Evolutionary conservation across 208 protist species (phyloP).

Genomic region (Leishmania turanica): DNA sequence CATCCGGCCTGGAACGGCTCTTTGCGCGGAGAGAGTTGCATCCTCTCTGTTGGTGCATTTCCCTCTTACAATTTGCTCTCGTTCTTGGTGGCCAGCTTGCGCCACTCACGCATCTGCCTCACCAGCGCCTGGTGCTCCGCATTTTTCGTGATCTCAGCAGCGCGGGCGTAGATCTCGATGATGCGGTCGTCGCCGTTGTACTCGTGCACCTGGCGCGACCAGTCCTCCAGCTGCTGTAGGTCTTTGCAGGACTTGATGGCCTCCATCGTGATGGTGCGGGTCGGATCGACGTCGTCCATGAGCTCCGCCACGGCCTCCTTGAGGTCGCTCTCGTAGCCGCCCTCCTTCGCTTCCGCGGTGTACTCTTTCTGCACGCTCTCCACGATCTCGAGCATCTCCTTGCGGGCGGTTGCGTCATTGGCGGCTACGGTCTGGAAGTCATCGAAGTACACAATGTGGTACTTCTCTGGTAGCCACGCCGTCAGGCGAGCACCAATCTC

Average conservation of each 20-base stretch:
- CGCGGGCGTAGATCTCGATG: conserved; percentile 83
- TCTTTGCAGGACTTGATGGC: conserved; percentile 71
- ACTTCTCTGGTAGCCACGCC: conserved; percentile 90
- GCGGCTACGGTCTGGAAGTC: conserved; percentile 90
- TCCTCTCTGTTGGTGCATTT: background rate
- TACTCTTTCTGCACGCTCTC: conserved; percentile 83
- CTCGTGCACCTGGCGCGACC: conserved; percentile 79
- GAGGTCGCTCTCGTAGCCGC: conserved; percentile 70
- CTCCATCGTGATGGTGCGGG: conserved; percentile 71
- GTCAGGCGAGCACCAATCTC: conserved; percentile 83
- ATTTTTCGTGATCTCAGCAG: conserved; percentile 81
- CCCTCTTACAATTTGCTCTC: conserved; percentile 18
- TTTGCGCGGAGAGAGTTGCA: background rate
- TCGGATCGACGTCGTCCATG: conserved; percentile 79
- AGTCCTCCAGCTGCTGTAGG: conserved; percentile 79
- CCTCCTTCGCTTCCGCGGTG: conserved; percentile 69
- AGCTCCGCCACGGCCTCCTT: conserved; percentile 65
- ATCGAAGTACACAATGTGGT: conserved; percentile 90
- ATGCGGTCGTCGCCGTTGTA: conserved; percentile 91
- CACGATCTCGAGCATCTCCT: conserved; percentile 80
- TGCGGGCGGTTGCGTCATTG: conserved; percentile 66
- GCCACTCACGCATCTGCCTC: conserved; percentile 78
- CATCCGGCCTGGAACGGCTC: background rate
- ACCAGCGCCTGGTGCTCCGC: conserved; percentile 73
- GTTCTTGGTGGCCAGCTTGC: conserved; percentile 62